A percentile compares a stretch with the other conserved stretches of the same genome.
phyloP scores from a whole-genome alignment of 73 alveolate species.

The Blepharisma japonicum region DNA sequence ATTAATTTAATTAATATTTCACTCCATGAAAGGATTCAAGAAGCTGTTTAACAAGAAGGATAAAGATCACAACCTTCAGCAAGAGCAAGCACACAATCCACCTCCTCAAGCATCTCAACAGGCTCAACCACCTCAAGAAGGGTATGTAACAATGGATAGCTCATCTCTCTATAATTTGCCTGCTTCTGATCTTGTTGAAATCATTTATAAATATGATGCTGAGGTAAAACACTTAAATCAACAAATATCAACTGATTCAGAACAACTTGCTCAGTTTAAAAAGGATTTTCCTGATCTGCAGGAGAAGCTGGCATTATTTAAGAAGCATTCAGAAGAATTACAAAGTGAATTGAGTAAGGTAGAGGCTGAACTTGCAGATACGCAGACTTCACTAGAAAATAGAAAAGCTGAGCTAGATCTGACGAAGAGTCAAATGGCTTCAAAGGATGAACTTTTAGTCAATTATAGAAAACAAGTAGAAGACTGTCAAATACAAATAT shows the following conservation, averaged over 20 bases:
- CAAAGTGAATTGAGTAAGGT: conserved; percentile 6
- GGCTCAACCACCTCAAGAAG: neutral
- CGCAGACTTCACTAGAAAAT: neutral
- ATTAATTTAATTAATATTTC: too few relatives aligned
- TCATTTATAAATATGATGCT: neutral
- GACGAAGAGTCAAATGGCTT: neutral
- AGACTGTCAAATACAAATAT: neutral
- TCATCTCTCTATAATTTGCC: neutral
- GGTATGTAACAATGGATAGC: neutral
- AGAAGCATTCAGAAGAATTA: neutral
- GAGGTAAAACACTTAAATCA: neutral
- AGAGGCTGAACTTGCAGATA: neutral
- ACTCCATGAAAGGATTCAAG: neutral
- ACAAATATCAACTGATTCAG: neutral
- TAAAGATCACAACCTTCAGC: neutral
- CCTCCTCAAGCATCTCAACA: neutral
- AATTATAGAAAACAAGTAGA: neutral
- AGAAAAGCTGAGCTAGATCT: conserved; percentile 5
- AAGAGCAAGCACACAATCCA: too few relatives aligned
- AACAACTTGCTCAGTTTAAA: neutral
- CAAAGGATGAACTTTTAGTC: neutral
- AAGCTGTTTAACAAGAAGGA: conserved; percentile 5
- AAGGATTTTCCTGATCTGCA: neutral
- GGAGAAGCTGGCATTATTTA: neutral
- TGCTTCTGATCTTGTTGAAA: conserved; percentile 3